A percentile compares a stretch with the other conserved stretches of the same genome.
These are phyloP conservation scores for Fusarium mundagurra DNA, from an alignment of 2,329 filamentous ascomycete species.

Conservation along the genomic window DNA sequence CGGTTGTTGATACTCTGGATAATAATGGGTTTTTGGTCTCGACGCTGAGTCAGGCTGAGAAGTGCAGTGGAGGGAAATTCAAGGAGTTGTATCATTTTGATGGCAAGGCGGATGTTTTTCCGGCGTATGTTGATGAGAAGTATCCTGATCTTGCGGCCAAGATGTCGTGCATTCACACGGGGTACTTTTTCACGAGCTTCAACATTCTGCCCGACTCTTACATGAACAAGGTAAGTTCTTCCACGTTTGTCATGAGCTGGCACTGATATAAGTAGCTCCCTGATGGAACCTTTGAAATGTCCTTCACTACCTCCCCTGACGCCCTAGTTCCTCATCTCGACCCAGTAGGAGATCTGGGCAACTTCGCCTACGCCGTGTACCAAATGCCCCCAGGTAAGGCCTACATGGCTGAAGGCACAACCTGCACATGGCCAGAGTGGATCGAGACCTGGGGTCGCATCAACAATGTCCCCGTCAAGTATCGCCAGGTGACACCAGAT, in stretches of 20 bases:
- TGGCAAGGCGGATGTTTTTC: conserved; percentile 62
- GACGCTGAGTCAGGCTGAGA: conserved; percentile 59
- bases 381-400: conserved; percentile 59
- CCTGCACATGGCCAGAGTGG: conserved; percentile 58
- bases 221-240: conserved; percentile 53
- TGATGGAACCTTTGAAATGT: conserved; percentile 58
- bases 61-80: conserved; percentile 57
- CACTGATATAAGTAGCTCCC: conserved; percentile 41
- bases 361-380: conserved; percentile 59
- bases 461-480: conserved; percentile 48
- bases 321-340: conserved; percentile 56
- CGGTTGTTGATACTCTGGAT: conserved; percentile 52
- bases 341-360: conserved; percentile 58
- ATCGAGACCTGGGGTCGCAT: conserved; percentile 53
- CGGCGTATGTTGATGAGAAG: conserved; percentile 54
- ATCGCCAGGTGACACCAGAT: conserved; percentile 52
- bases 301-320: conserved; percentile 55
- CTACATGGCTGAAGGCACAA: conserved; percentile 60
- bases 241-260: rapidly evolving
- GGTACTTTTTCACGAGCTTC: conserved; percentile 60
- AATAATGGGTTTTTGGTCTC: conserved; percentile 61
- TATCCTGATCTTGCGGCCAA: conserved; percentile 58
- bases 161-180: conserved; percentile 62
- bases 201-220: conserved; percentile 57
- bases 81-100: conserved; percentile 64